These are phyloP conservation scores for Venturia asperata DNA, from an alignment of 2,329 filamentous ascomycete genomes.

Conservation along the genomic window DNA sequence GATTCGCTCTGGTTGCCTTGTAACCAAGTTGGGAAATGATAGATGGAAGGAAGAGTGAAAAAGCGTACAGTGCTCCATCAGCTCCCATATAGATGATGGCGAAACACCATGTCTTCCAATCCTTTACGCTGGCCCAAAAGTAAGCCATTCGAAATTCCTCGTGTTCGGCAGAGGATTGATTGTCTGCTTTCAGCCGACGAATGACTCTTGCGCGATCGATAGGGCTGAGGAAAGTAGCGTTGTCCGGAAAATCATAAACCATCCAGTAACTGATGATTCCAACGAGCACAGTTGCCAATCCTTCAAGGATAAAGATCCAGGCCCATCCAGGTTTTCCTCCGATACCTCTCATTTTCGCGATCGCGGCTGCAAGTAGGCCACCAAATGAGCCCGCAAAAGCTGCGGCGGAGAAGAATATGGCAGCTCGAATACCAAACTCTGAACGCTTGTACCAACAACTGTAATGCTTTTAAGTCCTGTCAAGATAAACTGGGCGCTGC, in stretches of 20 bases:
- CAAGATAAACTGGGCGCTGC: conserved; percentile 36
- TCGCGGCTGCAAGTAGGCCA: conserved; percentile 64
- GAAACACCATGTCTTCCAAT: conserved; percentile 77
- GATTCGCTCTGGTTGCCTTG: conserved; percentile 56
- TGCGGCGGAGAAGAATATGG: conserved; percentile 78
- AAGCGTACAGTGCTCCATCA: conserved; percentile 65
- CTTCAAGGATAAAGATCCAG: conserved; percentile 43
- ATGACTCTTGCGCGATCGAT: conserved; percentile 65
- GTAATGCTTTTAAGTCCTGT: conserved; percentile 69
- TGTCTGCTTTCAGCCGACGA: conserved; percentile 61
- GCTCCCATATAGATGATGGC: conserved; percentile 73
- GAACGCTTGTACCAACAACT: conserved; percentile 76
- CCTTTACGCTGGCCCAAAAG: conserved; percentile 63
- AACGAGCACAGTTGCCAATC: conserved; percentile 61
- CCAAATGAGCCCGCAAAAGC: conserved; percentile 73
- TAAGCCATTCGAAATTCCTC: conserved; percentile 69
- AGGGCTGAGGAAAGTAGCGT: conserved; percentile 63
- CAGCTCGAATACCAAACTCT: conserved; percentile 73
- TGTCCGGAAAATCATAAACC: conserved; percentile 75
- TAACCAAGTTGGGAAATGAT: conserved; percentile 60
- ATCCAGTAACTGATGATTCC: conserved; percentile 66
- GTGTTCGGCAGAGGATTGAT: conserved; percentile 66
- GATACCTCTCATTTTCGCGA: conserved; percentile 61
- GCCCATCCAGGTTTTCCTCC: conserved; percentile 40
- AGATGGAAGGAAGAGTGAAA: conserved; percentile 70